phyloP scores from a whole-genome alignment of 495 filamentous ascomycete genomes.

The Penicillium malachiteum region DNA sequence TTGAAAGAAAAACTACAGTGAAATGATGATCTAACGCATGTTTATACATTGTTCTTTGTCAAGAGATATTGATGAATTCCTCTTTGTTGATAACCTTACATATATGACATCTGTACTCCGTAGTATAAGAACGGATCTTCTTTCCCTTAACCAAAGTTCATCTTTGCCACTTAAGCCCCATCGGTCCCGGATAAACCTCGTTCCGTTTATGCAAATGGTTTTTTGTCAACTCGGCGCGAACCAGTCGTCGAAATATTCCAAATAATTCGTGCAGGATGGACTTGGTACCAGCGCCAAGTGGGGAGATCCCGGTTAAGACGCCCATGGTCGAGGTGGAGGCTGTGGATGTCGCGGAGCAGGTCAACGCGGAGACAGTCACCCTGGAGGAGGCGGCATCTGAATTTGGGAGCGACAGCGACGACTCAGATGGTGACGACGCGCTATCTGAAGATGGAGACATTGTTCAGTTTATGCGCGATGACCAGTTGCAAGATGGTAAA shows the following conservation, averaged over 20 bases:
- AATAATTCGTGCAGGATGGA: constrained; percentile 42
- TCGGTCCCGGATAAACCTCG: constrained; percentile 37
- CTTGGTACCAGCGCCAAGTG: constrained; percentile 40
- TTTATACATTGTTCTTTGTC: not conserved
- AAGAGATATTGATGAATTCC: constrained; percentile 5
- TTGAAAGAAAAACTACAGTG: constrained; percentile 18
- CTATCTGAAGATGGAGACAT: constrained; percentile 68
- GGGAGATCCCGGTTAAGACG: constrained; percentile 40
- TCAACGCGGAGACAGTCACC: constrained; percentile 27
- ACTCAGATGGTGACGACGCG: constrained; percentile 65
- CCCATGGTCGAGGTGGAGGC: constrained; percentile 48
- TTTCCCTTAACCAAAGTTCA: constrained; percentile 8
- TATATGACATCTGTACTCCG: constrained; percentile 11
- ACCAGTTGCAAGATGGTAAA: constrained; percentile 53
- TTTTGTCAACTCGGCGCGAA: constrained; percentile 37
- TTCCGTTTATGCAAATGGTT: constrained; percentile 32
- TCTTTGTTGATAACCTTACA: constrained; percentile 34
- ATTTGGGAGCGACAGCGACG: constrained; percentile 60
- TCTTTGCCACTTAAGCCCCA: constrained; percentile 15
- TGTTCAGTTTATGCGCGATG: constrained; percentile 61
- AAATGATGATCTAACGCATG: constrained; percentile 4
- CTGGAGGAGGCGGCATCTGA: constrained; percentile 32
- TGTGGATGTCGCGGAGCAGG: constrained; percentile 34
- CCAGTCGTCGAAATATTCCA: constrained; percentile 33
- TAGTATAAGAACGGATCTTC: constrained; percentile 13